Evolutionary conservation across 2,329 filamentous ascomycete genomes (phyloP).

Genomic region (Alternaria rosae): DNA sequence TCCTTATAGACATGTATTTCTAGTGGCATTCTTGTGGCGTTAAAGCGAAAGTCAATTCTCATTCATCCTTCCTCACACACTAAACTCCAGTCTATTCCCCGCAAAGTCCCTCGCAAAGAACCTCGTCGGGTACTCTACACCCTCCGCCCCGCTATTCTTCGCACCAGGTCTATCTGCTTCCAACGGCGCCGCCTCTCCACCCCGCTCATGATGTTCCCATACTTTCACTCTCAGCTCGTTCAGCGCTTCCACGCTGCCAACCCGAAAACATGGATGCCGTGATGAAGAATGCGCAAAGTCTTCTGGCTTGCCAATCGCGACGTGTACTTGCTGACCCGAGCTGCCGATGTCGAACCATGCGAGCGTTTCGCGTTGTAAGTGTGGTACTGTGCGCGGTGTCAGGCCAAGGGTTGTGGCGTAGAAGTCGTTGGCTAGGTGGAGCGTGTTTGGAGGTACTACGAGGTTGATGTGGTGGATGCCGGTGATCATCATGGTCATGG

Average conservation of each 20-base stretch:
- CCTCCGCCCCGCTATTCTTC: slow-evolving; percentile 53
- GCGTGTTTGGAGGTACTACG: neutral
- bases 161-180: slow-evolving; percentile 64
- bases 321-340: slow-evolving; percentile 57
- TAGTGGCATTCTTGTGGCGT: neutral
- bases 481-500: neutral
- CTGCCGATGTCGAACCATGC: slow-evolving; percentile 65
- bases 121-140: slow-evolving; percentile 66
- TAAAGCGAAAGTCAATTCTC: neutral
- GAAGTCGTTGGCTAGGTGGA: neutral
- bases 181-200: slow-evolving; percentile 60
- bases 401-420: slow-evolving; percentile 55
- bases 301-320: slow-evolving; percentile 37
- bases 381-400: slow-evolving; percentile 60
- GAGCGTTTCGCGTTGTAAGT: slow-evolving; percentile 58
- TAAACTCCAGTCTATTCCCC: slow-evolving; percentile 53
- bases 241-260: neutral
- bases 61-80: slow-evolving; percentile 26
- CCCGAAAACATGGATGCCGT: neutral
- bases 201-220: slow-evolving; percentile 56
- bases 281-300: neutral
- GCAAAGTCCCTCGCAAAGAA: slow-evolving; percentile 65
- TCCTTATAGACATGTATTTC: neutral
- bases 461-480: neutral
- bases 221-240: neutral